Evolutionary conservation across 202 grass and related monocot genomes (phyloP).

Genomic region (Eragrostis tef): DNA sequence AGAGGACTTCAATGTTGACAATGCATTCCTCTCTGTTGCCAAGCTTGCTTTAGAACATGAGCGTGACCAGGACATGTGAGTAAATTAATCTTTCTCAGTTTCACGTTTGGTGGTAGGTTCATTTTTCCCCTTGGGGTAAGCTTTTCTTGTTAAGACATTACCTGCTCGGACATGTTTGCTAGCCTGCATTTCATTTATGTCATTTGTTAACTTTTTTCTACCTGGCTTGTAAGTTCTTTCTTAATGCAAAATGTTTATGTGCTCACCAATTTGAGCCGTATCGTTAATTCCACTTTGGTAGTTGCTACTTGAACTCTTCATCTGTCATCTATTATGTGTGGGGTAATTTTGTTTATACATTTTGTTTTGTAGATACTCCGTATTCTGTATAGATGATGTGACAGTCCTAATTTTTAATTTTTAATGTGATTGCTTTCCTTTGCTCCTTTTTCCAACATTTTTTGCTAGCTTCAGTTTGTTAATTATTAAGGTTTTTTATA

Average conservation of each 20-base stretch:
- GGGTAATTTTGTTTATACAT: neutral
- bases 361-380: conserved; percentile 2
- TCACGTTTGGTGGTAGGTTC: conserved; percentile 8
- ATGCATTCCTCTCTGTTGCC: conserved; percentile 78
- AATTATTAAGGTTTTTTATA: neutral
- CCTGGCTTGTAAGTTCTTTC: neutral
- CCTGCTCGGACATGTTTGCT: neutral
- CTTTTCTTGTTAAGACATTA: conserved; percentile 11
- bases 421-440: neutral
- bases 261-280: neutral
- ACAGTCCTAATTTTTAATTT: neutral
- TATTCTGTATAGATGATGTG: neutral
- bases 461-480: conserved; percentile 16
- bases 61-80: conserved; percentile 95
- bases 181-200: neutral
- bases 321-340: neutral
- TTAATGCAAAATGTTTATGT: neutral
- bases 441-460: neutral
- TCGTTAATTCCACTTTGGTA: conserved; percentile 1
- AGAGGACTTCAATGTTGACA: conserved; percentile 92
- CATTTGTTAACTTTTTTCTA: neutral
- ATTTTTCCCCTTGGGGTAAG: conserved; percentile 18
- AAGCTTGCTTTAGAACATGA: conserved; percentile 95
- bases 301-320: conserved; percentile 2
- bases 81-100: conserved; percentile 33